Percentiles rank a stretch among this genome's conserved stretches.
Evolutionary conservation across 2,329 filamentous ascomycete species (phyloP).

Genomic region (Hymenoscyphus fraxineus): DNA sequence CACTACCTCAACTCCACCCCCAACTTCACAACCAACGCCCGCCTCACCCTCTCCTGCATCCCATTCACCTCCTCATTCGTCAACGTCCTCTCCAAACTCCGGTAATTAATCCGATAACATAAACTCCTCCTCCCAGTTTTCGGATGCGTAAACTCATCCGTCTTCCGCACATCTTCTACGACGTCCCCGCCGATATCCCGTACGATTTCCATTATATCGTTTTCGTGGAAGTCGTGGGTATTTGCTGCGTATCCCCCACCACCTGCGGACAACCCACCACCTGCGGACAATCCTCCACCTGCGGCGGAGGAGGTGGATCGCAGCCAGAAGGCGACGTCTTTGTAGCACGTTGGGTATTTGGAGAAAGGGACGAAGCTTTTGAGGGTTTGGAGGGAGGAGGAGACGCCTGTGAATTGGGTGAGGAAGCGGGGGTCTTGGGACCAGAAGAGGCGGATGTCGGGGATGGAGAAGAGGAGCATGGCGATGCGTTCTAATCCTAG

Average conservation of each 20-base stretch:
- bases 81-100: slow-evolving; percentile 85
- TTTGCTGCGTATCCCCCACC: slow-evolving; percentile 44
- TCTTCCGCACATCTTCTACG: slow-evolving; percentile 80
- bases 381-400: slow-evolving; percentile 46
- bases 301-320: slow-evolving; percentile 50
- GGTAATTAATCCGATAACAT: slow-evolving; percentile 91
- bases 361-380: slow-evolving; percentile 80
- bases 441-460: slow-evolving; percentile 97
- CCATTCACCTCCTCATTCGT: slow-evolving; percentile 77
- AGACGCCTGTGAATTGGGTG: slow-evolving; percentile 71
- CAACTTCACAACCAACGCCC: slow-evolving; percentile 63
- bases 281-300: slow-evolving; percentile 47
- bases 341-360: slow-evolving; percentile 82
- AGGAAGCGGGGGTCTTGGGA: slow-evolving; percentile 80
- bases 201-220: slow-evolving; percentile 96
- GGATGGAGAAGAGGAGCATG: slow-evolving; percentile 95
- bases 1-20: slow-evolving; percentile 74
- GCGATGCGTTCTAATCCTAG: slow-evolving; percentile 91
- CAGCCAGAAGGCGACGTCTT: slow-evolving; percentile 95
- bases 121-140: slow-evolving; percentile 78
- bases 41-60: slow-evolving; percentile 66
- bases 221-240: slow-evolving; percentile 71
- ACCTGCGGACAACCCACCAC: no score
- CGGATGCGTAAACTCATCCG: slow-evolving; percentile 86
- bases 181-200: slow-evolving; percentile 75